These are phyloP conservation scores for Fragilariopsis cylindrus DNA, from an alignment of 108 stramenopile species.

Conservation along the genomic window DNA sequence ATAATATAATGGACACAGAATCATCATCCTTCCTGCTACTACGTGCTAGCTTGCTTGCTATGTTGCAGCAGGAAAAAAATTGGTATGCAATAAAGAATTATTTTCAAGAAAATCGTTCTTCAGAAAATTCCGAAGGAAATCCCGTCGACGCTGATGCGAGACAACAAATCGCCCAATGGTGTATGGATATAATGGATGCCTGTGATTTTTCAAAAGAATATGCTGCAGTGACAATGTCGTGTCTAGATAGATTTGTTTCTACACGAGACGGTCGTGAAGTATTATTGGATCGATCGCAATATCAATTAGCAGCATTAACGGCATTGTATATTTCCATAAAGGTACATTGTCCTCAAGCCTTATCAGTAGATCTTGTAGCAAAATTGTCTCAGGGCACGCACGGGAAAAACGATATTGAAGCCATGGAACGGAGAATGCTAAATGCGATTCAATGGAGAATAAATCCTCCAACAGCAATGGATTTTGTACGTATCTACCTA, in stretches of 20 bases:
- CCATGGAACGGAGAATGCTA: slow-evolving; percentile 47
- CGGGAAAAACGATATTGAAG: slow-evolving; percentile 42
- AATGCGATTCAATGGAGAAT: slow-evolving; percentile 49
- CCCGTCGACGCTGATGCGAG: slow-evolving; percentile 28
- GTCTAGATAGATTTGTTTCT: slow-evolving; percentile 54
- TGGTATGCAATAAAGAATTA: slow-evolving; percentile 20
- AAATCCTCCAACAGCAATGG: slow-evolving; percentile 44
- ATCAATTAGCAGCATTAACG: slow-evolving; percentile 76
- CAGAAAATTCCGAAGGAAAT: background rate
- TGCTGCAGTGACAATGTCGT: slow-evolving; percentile 59
- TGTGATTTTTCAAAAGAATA: slow-evolving; percentile 65
- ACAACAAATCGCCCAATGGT: slow-evolving; percentile 59
- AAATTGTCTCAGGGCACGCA: slow-evolving; percentile 59
- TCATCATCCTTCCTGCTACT: background rate
- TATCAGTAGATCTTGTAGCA: slow-evolving; percentile 56
- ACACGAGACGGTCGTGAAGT: slow-evolving; percentile 20
- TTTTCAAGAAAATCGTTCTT: slow-evolving; percentile 14
- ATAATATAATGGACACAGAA: slow-evolving; percentile 1
- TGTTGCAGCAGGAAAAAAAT: slow-evolving; percentile 21
- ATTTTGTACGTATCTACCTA: slow-evolving; percentile 18
- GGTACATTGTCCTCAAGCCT: slow-evolving; percentile 54
- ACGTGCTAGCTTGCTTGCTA: slow-evolving; percentile 5
- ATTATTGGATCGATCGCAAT: slow-evolving; percentile 39
- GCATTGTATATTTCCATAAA: slow-evolving; percentile 74
- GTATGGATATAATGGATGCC: slow-evolving; percentile 57